phyloP scores from a whole-genome alignment of 768 basidiomycete species.

The Mycena vulgaris region DNA sequence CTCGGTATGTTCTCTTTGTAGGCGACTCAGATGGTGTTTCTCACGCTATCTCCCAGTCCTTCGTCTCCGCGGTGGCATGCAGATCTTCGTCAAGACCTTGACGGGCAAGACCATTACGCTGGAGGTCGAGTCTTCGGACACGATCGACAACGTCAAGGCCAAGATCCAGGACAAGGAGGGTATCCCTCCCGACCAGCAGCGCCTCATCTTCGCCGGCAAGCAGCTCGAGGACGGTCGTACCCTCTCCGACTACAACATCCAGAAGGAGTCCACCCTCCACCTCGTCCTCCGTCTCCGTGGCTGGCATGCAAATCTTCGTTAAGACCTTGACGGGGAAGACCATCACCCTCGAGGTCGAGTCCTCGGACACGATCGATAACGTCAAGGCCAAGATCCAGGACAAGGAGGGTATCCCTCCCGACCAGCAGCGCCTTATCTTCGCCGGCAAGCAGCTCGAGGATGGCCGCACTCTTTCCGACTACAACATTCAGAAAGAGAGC shows the following conservation, averaged over 20 bases:
- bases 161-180: constrained; percentile 91
- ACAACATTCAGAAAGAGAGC: constrained; percentile 82
- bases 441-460: constrained; percentile 97
- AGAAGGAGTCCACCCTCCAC: constrained; percentile 85
- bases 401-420: constrained; percentile 87
- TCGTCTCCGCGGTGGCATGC: constrained; percentile 94
- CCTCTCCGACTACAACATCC: constrained; percentile 86
- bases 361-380: constrained; percentile 94
- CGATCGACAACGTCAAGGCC: constrained; percentile 91
- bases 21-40: too few species aligned
- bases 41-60: too few species aligned
- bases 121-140: constrained; percentile 96
- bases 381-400: constrained; percentile 89
- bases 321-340: constrained; percentile 94
- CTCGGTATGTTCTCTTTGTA: too few species aligned
- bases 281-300: constrained; percentile 57
- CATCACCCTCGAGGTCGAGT: constrained; percentile 96
- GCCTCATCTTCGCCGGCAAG: constrained; percentile 94
- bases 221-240: constrained; percentile 96
- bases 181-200: constrained; percentile 90
- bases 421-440: constrained; percentile 93
- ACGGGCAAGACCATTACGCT: constrained; percentile 95
- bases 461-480: constrained; percentile 89
- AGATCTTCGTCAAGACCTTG: constrained; percentile 90
- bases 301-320: constrained; percentile 93